phyloP scores from a whole-genome alignment of 192 early-diverging fungal species.

The Entophlyctis helioformis region DNA sequence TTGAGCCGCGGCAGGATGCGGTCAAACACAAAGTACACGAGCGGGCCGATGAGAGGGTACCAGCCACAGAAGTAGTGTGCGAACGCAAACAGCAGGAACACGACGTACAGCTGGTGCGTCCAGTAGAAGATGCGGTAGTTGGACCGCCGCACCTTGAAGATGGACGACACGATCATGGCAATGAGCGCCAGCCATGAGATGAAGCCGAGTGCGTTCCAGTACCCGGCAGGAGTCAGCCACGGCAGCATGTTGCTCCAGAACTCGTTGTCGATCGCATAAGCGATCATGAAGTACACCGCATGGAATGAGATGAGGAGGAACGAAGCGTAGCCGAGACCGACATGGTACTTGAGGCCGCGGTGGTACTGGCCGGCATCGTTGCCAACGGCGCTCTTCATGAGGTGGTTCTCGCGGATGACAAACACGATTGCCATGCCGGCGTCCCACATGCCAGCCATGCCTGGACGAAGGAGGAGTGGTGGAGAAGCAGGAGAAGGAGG shows the following conservation, averaged over 20 bases:
- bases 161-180: slow-evolving; percentile 5
- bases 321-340: slow-evolving; percentile 5
- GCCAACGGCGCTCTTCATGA: slow-evolving; percentile 3
- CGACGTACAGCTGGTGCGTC: slow-evolving; percentile 10
- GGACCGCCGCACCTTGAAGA: slow-evolving; percentile 4
- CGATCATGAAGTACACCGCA: slow-evolving; percentile 4
- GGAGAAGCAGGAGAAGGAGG: too few relatives aligned
- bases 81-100: slow-evolving; percentile 2
- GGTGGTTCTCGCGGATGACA: slow-evolving; percentile 9
- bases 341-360: slow-evolving; percentile 2
- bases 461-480: neutral
- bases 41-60: slow-evolving; percentile 4
- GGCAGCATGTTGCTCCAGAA: slow-evolving; percentile 1
- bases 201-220: slow-evolving; percentile 5
- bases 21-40: slow-evolving; percentile 10
- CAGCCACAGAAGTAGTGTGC: slow-evolving; percentile 3
- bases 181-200: slow-evolving; percentile 8
- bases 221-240: neutral
- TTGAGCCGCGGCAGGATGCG: neutral
- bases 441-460: slow-evolving; percentile 7
- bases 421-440: slow-evolving; percentile 5
- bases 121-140: slow-evolving; percentile 5
- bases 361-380: slow-evolving; percentile 4
- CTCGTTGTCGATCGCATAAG: neutral
- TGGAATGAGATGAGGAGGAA: slow-evolving; percentile 5